Evolutionary conservation across 2,329 filamentous ascomycete genomes (phyloP), one percentile per base, ranked within the genome.

Genomic region (Oidium heveae): DNA sequence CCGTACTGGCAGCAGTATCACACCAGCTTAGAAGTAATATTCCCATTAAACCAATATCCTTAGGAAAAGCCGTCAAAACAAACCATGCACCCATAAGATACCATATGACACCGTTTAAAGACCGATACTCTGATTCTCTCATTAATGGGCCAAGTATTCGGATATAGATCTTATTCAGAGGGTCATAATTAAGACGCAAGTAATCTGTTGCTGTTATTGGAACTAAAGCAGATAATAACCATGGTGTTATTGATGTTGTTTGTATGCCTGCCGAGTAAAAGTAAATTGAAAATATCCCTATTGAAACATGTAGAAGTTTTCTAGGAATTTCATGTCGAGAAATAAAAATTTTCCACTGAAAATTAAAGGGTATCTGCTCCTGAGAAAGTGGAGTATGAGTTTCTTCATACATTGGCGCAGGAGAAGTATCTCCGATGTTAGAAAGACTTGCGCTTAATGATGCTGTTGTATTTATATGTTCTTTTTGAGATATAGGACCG

Each of bases 311-410:
- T 39, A 98, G 74, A 43, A 80, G 72, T 68, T 98, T 98, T 62
- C 91, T 82, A 10, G 91, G 91, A 54, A 98, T 88, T 69, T 98
- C 91, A 68, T 98, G 89, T 63, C 86, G 87, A 74, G 98, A 91
- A 58, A 94, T 85, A 64, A 98, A 87, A 32, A 76, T 83, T 61
- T 86, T 78, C 77, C 91, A 98, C 65, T 91, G 83, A 57, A 85
- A 75, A 67, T 98, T 91, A 62, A 98, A 89, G 2, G 91, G 91
- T 57, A 98, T 98, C 52, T 96, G 74, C 9, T 91, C 91, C 4
- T n/a, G n/a, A 96, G 74, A 10, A 15, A 7, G 7, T 8, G 34
- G 15, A 8, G 15, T 36, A 8, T 7, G 34, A 36, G 34, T 36
- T 36, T 36, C 8, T 8, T 15, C 34, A 7, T 7, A 36, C 15